Evolutionary conservation across 2,329 filamentous ascomycete species (phyloP).

Genomic region (Magnaporthales sp.): DNA sequence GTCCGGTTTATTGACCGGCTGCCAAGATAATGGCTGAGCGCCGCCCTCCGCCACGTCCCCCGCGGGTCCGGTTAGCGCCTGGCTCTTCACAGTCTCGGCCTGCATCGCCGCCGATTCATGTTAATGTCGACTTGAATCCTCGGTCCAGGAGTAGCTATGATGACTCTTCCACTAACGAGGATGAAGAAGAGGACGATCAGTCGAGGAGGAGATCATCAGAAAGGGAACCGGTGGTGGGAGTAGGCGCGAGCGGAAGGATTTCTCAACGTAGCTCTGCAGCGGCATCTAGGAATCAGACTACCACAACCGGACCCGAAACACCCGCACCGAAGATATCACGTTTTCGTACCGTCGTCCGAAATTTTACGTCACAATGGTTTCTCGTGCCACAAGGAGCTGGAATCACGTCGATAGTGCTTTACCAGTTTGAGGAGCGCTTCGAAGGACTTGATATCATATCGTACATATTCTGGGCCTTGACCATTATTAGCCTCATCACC

Average conservation of each 20-base stretch:
- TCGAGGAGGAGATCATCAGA: background rate
- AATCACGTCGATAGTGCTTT: slow-evolving; percentile 25
- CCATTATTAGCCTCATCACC: slow-evolving; percentile 21
- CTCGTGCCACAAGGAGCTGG: slow-evolving; percentile 27
- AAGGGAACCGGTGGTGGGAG: background rate
- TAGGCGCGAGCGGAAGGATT: background rate
- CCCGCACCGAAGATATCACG: background rate
- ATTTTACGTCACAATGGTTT: slow-evolving; percentile 26
- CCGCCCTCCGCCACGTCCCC: background rate
- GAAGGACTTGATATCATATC: slow-evolving; percentile 23
- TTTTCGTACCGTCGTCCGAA: slow-evolving; percentile 15
- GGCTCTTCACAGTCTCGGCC: background rate
- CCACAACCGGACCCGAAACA: background rate
- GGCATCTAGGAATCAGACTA: background rate
- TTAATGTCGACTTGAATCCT: background rate
- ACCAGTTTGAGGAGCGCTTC: slow-evolving; percentile 29
- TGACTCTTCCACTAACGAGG: background rate
- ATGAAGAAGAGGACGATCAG: background rate
- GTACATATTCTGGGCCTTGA: slow-evolving; percentile 27
- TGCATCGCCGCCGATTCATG: background rate
- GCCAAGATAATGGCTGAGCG: background rate
- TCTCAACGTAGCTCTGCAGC: background rate
- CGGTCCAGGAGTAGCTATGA: background rate
- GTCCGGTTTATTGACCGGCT: background rate
- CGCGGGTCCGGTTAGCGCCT: background rate